Evolutionary conservation across 2,329 filamentous ascomycete species (phyloP).

Genomic region (Pestalotiopsis sp.): DNA sequence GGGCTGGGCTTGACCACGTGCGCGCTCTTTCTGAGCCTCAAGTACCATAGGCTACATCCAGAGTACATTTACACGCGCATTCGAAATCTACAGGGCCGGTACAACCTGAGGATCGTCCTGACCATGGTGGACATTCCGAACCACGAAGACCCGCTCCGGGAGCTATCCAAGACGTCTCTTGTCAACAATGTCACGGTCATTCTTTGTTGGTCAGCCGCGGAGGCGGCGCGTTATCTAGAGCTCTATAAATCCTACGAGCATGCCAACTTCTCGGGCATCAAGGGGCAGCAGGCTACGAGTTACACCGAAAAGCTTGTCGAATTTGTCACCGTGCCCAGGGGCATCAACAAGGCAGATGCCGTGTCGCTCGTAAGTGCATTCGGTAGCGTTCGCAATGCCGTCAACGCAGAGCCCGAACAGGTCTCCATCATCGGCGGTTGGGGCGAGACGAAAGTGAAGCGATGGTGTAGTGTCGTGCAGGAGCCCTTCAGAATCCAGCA

Average conservation of each 20-base stretch:
- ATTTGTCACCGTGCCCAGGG: slow-evolving; percentile 86
- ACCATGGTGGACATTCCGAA: slow-evolving; percentile 94
- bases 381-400: slow-evolving; percentile 80
- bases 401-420: slow-evolving; percentile 87
- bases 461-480: slow-evolving; percentile 78
- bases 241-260: slow-evolving; percentile 94
- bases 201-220: slow-evolving; percentile 90
- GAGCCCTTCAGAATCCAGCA: slow-evolving; percentile 81
- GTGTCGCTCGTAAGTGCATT: slow-evolving; percentile 89
- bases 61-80: slow-evolving; percentile 98
- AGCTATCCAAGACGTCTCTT: slow-evolving; percentile 87
- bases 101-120: slow-evolving; percentile 81
- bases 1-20: slow-evolving; percentile 85
- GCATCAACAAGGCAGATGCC: slow-evolving; percentile 93
- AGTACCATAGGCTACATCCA: slow-evolving; percentile 95
- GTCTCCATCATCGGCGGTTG: slow-evolving; percentile 83
- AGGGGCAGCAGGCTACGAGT: slow-evolving; percentile 77
- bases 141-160: slow-evolving; percentile 85
- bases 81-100: slow-evolving; percentile 78
- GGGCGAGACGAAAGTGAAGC: slow-evolving; percentile 92
- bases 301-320: slow-evolving; percentile 88
- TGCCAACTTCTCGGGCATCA: slow-evolving; percentile 76
- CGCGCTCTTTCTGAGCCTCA: slow-evolving; percentile 88
- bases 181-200: slow-evolving; percentile 92
- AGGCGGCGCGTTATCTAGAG: slow-evolving; percentile 91